Base-by-base conservation (phyloP, 2,329 filamentous ascomycete species). In the Botrytis medusae region DNA sequence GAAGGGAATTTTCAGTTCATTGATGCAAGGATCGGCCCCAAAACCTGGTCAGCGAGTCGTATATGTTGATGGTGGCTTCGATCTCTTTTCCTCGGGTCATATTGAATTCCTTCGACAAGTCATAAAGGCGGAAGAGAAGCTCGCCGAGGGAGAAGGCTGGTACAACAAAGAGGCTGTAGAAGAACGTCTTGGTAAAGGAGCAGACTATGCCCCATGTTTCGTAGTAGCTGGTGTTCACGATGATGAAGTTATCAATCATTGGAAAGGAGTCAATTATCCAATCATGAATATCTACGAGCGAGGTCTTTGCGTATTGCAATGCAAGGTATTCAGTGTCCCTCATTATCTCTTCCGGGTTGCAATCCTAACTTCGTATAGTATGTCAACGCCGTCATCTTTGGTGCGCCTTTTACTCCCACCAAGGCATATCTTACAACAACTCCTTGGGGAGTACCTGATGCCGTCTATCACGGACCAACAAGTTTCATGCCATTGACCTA, bases 241-340 rank as follows among this genome's bases (percentile, higher is more conserved):
- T 79, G 96, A 99, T 82, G 90, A 92, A 76, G 94, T 97, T 74
- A 97, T 99, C 83, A 99, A 99, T 83, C 86, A 92, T 79, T 97
- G 94, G 92, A 98, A 98, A 84, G 95, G 96, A 51, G 88, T 98
- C 79, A 99, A 99, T 84, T 99, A 98, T 81, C 96, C 96, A 40
- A 98, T 99, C 84, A 99, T 99, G 96, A 99, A 98, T 85, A 95
- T 97, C 73, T 97, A 95, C 79, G 96, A 99, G 85, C 92, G 96
- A 60, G 95, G 95, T 2, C 89, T 99, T 34, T 99, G 96, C 81
- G 95, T 98, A 44, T 85, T 98, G 75, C 96, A 99, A 81, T 99
- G 96, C 86, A 92, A 92, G 82, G 93, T 95, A 86, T 79, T 88
- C 20, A 54, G 16, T 48, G 6, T 64, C 37, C 69, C 42, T 34